phyloP scores from a whole-genome alignment of 2,329 filamentous ascomycete genomes.

The Aspergillus aculeatus region DNA sequence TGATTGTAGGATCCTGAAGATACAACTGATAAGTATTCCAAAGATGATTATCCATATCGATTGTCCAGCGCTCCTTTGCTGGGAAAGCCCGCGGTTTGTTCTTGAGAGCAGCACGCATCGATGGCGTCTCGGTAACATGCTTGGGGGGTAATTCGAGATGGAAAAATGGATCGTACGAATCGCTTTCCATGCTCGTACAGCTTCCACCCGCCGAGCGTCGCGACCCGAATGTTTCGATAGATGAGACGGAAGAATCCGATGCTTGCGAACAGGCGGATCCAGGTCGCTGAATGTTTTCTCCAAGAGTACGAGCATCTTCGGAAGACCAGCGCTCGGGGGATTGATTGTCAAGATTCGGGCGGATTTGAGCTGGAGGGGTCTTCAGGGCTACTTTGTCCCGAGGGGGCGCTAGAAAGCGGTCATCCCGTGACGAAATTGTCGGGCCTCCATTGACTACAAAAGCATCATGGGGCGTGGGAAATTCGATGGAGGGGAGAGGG shows the following conservation, averaged over 20 bases:
- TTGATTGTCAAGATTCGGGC: constrained; percentile 32
- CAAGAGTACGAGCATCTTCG: constrained; percentile 33
- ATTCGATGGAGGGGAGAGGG: constrained; percentile 46
- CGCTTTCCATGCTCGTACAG: constrained; percentile 61
- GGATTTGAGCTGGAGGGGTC: constrained; percentile 48
- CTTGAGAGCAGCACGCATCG: constrained; percentile 30
- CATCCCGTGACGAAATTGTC: constrained; percentile 28
- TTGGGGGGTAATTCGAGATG: constrained; percentile 42
- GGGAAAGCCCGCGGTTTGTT: constrained; percentile 24
- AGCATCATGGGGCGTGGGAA: constrained; percentile 30
- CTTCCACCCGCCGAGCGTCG: constrained; percentile 59
- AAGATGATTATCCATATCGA: constrained; percentile 65
- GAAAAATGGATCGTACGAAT: constrained; percentile 57
- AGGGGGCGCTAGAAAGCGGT: constrained; percentile 41
- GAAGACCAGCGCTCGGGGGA: constrained; percentile 33
- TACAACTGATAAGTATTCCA: constrained; percentile 67
- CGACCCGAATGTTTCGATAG: constrained; percentile 56
- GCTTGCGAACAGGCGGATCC: constrained; percentile 58
- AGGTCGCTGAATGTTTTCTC: constrained; percentile 53
- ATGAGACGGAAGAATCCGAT: constrained; percentile 63
- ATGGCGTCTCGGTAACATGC: constrained; percentile 39
- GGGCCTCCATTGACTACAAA: constrained; percentile 25
- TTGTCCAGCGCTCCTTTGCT: constrained; percentile 50
- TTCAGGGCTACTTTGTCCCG: constrained; percentile 39
- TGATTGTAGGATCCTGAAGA: constrained; percentile 64